Conservation (phyloP, 2,329 filamentous ascomycete genomes). For the Cladobotryum mycophilum region DNA sequence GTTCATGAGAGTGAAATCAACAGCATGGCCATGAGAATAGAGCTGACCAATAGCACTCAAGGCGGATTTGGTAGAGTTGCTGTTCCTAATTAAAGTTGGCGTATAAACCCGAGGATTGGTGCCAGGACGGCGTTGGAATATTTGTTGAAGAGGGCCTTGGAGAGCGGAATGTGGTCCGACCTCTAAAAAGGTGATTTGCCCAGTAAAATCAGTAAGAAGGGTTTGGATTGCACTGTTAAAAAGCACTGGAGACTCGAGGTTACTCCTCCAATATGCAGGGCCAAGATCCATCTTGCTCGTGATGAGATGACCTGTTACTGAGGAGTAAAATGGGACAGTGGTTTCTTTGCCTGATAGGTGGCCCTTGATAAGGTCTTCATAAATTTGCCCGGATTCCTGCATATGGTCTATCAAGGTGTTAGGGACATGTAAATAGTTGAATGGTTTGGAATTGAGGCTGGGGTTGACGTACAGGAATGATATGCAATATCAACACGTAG, state of each 20-base stretch:
- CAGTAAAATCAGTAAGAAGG: conserved; percentile 7
- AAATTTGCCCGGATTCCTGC: conserved; percentile 15
- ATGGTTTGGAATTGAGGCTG: too few species aligned
- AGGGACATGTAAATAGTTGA: too few species aligned
- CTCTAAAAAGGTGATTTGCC: conserved; percentile 16
- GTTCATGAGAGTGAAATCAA: conserved; percentile 9
- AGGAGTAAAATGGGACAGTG: conserved; percentile 7
- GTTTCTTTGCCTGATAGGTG: background rate
- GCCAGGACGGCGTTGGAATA: conserved; percentile 9
- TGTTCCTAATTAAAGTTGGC: conserved; percentile 13
- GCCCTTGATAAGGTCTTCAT: background rate
- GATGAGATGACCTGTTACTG: conserved; percentile 1
- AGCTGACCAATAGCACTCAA: conserved; percentile 15
- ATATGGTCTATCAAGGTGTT: conserved; percentile 30
- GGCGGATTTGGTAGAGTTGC: conserved; percentile 8
- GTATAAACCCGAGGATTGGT: conserved; percentile 15
- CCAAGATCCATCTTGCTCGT: background rate
- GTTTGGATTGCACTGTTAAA: conserved; percentile 10
- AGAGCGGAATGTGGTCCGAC: conserved; percentile 23
- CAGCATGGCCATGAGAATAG: conserved; percentile 9
- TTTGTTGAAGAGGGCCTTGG: conserved; percentile 19
- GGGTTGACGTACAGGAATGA: conserved; percentile 31
- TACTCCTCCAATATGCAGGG: conserved; percentile 11
- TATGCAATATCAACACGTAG: conserved; percentile 43
- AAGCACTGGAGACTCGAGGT: conserved; percentile 11